These are phyloP conservation scores for Oryza australiensis DNA, from an alignment of 176 grass and related monocot genomes.

Conservation along the genomic window DNA sequence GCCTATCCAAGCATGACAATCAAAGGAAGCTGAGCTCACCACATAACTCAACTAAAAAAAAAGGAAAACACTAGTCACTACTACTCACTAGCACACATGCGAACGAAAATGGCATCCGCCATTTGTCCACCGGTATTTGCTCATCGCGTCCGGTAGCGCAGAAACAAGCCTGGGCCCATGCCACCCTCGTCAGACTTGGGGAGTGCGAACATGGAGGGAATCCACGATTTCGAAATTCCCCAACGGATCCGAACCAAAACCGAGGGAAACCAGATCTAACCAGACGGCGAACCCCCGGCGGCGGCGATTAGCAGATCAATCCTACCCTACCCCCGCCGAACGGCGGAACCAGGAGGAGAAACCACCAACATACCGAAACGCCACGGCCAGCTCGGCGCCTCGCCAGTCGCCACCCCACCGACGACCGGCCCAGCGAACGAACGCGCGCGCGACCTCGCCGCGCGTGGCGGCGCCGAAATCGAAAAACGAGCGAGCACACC, in stretches of 20 bases:
- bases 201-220: neutral
- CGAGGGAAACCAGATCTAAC: constrained; percentile 19
- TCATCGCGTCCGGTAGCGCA: neutral
- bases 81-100: neutral
- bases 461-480: constrained; percentile 6
- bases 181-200: neutral
- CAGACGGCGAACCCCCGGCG: neutral
- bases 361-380: no score
- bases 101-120: constrained; percentile 7
- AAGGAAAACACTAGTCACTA: neutral
- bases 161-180: neutral
- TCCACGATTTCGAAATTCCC: constrained; percentile 20
- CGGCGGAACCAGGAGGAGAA: neutral
- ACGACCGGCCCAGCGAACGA: neutral
- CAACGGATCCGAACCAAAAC: neutral
- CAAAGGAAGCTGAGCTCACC: neutral
- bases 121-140: neutral
- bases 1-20: neutral
- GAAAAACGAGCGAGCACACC: neutral
- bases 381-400: neutral
- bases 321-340: neutral
- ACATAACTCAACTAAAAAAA: neutral
- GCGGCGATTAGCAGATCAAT: neutral
- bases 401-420: neutral
- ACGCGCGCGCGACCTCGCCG: neutral